Evolutionary conservation across 73 alveolate species (phyloP), one percentile per base, ranked within the genome.

Genomic region (Paramecium pentaurelia): DNA sequence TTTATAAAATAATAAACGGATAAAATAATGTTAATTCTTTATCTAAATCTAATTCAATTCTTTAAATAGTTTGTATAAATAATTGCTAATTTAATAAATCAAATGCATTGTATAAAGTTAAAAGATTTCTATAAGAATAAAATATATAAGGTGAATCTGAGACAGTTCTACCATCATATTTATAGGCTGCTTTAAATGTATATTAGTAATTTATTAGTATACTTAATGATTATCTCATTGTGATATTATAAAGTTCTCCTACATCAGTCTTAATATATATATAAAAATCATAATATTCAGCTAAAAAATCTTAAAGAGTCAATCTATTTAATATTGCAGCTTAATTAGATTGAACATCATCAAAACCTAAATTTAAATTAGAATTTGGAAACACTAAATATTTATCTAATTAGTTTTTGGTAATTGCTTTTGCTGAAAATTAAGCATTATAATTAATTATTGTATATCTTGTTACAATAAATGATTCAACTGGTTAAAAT

Each of bases 401-500:
- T 44, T n/a, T 32, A 20, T 42, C 75, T 25, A 47, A 40, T 49
- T 80, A 45, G 11, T 25, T 27, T 22, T 22, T 27, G 45, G 91
- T 80, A 4, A 80, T 27, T 20, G 28, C 16, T 27, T 47, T 47
- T 20, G 71, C 91, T 14, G 71, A 6, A 42, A 6, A 47, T 80
- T 80, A 80, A 0, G 73, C 71, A 80, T 80, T 80, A 28, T 80
- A 80, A 80, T 80, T 80, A 2, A 80, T 80, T 9, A 80, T 80
- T 11, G 91, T 80, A 80, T 80, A 80, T 44, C 91, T n/a, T 16
- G 91, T 80, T 1, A 80, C 71, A 25, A 80, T 80, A 36, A 80
- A 80, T 44, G 91, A 42, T 80, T 80, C 91, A n/a, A 80, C 44
- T 22, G 91, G 91, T 45, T 80, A 36, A 80, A 80, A 80, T 25